Evolutionary conservation across 2,329 filamentous ascomycete genomes (phyloP), one percentile per base, ranked within the genome.

Genomic region (Parascedosporium putredinis): DNA sequence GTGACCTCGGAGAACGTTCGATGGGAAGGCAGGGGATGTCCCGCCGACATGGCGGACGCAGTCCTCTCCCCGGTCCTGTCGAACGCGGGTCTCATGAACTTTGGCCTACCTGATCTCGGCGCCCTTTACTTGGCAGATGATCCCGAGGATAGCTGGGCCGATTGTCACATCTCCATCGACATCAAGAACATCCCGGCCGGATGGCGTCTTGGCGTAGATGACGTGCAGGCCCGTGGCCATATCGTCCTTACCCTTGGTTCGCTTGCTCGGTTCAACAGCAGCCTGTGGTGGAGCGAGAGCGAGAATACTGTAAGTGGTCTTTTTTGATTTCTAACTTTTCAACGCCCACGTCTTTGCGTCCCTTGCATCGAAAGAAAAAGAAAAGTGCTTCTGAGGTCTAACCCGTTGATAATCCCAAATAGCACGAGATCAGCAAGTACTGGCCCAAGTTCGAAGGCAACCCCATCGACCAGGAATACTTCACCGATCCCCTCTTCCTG

Each of bases 401-500:
- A 47, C 36, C 31, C 12, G 10, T 12, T 20, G 2, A 42, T 14
- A 6, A 10, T n/a, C 2, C n/a, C 16, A 6, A n/a, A 25, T 2
- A 47, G 45, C 38, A 16, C 14, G 22, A 38, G 12, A 25, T 14
- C 5, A 34, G 34, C 20, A 49, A 49, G 16, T 49, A 49, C 34
- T 49, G 46, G 46, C 46, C 46, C 23, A 49, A 49, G 20, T 8
- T 27, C 5, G 34, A 16, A 29, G 46, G 34, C 3, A 29, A 18
- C 4, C 22, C 34, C 7, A 24, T 49, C 34, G 8, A 5, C 23
- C 23, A 29, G 8, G 10, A 10, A 12, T 49, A 42, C 34, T 2
- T 43, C 7, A 49, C 46, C 33, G 46, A 49, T 20, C 46, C 34
- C 20, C 34, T 49, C 9, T 20, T 42, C 46, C 23, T 49, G 33